phyloP scores from a whole-genome alignment of 495 filamentous ascomycete genomes.

The Penicillium alfredii region DNA sequence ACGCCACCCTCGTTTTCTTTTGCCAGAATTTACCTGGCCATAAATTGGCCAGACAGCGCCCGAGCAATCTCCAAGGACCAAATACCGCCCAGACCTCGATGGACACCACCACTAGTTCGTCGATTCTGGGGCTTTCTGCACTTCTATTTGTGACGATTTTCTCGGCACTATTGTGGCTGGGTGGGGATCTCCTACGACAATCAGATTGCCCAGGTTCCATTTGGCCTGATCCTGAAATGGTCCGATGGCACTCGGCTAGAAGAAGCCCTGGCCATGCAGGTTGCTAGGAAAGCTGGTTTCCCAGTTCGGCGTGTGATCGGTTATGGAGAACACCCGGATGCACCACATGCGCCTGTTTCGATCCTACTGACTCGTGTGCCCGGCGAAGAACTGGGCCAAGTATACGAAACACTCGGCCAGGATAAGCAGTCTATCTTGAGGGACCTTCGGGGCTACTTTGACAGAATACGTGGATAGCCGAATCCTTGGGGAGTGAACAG shows the following conservation, averaged over 20 bases:
- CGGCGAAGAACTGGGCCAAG: constrained; percentile 22
- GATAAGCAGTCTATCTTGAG: constrained; percentile 15
- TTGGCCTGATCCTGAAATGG: constrained; percentile 30
- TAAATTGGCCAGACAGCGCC: no score
- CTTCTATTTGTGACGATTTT: constrained; percentile 12
- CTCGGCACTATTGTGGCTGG: constrained; percentile 20
- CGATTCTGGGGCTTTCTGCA: constrained; percentile 21
- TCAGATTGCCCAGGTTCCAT: constrained; percentile 25
- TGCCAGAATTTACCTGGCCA: constrained; percentile 10
- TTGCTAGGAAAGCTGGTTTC: constrained; percentile 21
- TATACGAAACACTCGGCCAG: constrained; percentile 19
- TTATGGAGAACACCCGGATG: constrained; percentile 33
- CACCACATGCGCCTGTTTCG: constrained; percentile 28
- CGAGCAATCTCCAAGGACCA: constrained; percentile 2
- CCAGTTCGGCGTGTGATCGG: constrained; percentile 28
- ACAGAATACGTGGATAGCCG: constrained; percentile 16
- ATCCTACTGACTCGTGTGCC: constrained; percentile 33
- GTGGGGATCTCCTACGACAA: constrained; percentile 23
- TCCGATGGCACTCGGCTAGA: constrained; percentile 30
- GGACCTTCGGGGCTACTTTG: constrained; percentile 19
- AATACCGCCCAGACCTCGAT: constrained; percentile 19
- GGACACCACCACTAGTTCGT: constrained; percentile 12
- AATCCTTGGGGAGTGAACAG: constrained; percentile 10
- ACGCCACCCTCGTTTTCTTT: constrained; percentile 4
- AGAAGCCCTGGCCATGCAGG: constrained; percentile 27